Evolutionary conservation across 2,329 filamentous ascomycete genomes (phyloP), one percentile per base, ranked within the genome.

Genomic region (Conoideocrella luteorostrata): DNA sequence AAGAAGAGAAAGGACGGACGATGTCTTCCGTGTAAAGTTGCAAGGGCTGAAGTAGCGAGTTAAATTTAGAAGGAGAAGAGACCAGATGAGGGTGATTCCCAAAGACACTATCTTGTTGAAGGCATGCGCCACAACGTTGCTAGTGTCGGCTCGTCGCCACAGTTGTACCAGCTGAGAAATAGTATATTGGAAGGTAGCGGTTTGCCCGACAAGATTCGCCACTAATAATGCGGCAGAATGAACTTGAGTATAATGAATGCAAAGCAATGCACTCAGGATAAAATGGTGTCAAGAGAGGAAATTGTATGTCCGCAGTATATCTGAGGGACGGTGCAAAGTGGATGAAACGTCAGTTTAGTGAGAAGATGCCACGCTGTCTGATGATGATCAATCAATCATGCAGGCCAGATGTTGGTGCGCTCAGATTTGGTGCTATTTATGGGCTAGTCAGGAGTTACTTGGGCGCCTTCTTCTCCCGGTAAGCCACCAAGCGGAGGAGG

Each of bases 341-440:
- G 30, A 17, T 33, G 30, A 17, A 13, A 13, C 30, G 30, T 17
- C 11, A 11, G 22, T 39, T 17, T 42, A 21, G 35, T 42, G 42
- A 47, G 47, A 53, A 51, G 48, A 55, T 49, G 53, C 52, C 53
- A 56, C 51, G 50, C 46, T 55, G 53, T 48, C 51, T 46, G 30
- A 36, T 40, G 43, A 41, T 41, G 40, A 41, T 46, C 20, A 44
- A 37, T 35, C 38, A 39, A 34, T 9, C n/a, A n/a, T n/a, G n/a
- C n/a, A n/a, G n/a, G 29, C 13, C 26, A 34, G 17, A 32, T 24
- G n/a, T n/a, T n/a, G n/a, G n/a, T n/a, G n/a, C n/a, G n/a, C n/a
- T n/a, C n/a, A n/a, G n/a, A n/a, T n/a, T n/a, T 38, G 20, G 35
- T 12, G 18, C 35, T 21, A 36, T 21, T 36, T 36, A 22, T 32